Evolutionary conservation across 306 rosid genomes (phyloP).

Genomic region (Glycine tomentella): DNA sequence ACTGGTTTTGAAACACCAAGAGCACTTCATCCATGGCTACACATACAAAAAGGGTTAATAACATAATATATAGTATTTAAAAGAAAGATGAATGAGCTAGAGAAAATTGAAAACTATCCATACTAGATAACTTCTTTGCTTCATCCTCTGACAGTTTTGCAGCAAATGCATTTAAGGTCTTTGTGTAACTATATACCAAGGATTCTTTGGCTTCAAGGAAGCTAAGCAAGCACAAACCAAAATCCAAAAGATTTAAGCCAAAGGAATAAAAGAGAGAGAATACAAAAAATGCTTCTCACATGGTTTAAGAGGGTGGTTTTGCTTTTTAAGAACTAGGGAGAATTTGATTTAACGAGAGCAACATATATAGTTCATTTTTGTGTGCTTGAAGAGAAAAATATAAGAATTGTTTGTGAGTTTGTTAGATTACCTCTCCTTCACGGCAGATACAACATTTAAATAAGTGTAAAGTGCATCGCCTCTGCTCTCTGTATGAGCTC

Average conservation of each 20-base stretch:
- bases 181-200: constrained; percentile 77
- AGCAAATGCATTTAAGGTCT: constrained; percentile 90
- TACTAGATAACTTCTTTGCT: constrained; percentile 69
- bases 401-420: background rate
- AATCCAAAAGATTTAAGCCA: constrained; percentile 4
- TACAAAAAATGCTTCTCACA: background rate
- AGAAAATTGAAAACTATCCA: constrained; percentile 8
- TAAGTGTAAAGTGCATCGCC: constrained; percentile 54
- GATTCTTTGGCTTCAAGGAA: constrained; percentile 64
- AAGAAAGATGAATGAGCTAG: background rate
- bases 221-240: constrained; percentile 50
- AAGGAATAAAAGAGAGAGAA: background rate
- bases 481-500: constrained; percentile 44
- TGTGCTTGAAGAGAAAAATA: background rate
- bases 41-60: background rate
- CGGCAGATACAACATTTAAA: constrained; percentile 63
- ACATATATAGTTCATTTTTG: background rate
- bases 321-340: background rate
- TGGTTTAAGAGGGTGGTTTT: constrained; percentile 18
- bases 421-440: constrained; percentile 68
- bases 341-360: constrained; percentile 26
- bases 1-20: constrained; percentile 63
- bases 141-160: constrained; percentile 77
- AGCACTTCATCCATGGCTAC: constrained; percentile 69
- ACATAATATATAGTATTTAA: background rate